These are phyloP conservation scores for Alternaria longipes DNA, from an alignment of 2,329 filamentous ascomycete genomes.

Conservation along the genomic window DNA sequence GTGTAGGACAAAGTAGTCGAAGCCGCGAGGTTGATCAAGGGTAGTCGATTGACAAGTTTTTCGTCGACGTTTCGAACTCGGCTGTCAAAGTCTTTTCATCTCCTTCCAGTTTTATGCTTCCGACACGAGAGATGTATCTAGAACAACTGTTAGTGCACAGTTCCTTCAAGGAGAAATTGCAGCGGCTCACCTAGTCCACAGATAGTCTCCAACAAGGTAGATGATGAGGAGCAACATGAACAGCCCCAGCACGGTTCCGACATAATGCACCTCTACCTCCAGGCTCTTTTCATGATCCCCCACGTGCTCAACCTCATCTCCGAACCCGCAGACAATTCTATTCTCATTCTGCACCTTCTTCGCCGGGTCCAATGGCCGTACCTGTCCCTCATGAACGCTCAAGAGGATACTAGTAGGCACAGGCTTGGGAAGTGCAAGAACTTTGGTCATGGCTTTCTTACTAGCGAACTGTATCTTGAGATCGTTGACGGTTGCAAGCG, in stretches of 20 bases:
- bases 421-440: constrained; percentile 30
- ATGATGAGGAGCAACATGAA: constrained; percentile 28
- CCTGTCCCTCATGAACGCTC: constrained; percentile 22
- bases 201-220: constrained; percentile 29
- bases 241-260: constrained; percentile 30
- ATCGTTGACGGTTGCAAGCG: constrained; percentile 30
- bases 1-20: background rate
- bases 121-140: constrained; percentile 21
- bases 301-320: constrained; percentile 31
- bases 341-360: constrained; percentile 24
- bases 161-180: background rate
- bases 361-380: constrained; percentile 12
- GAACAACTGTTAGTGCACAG: constrained; percentile 4
- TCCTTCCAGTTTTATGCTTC: constrained; percentile 33
- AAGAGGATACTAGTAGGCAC: constrained; percentile 32
- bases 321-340: constrained; percentile 38
- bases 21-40: background rate
- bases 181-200: constrained; percentile 32
- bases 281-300: constrained; percentile 4
- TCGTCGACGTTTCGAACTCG: background rate
- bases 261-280: constrained; percentile 21
- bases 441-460: constrained; percentile 27
- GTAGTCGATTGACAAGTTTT: background rate
- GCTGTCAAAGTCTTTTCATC: constrained; percentile 33
- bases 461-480: constrained; percentile 39